Conservation (phyloP, 2,329 filamentous ascomycete genomes). For the Cadophora sp. region DNA sequence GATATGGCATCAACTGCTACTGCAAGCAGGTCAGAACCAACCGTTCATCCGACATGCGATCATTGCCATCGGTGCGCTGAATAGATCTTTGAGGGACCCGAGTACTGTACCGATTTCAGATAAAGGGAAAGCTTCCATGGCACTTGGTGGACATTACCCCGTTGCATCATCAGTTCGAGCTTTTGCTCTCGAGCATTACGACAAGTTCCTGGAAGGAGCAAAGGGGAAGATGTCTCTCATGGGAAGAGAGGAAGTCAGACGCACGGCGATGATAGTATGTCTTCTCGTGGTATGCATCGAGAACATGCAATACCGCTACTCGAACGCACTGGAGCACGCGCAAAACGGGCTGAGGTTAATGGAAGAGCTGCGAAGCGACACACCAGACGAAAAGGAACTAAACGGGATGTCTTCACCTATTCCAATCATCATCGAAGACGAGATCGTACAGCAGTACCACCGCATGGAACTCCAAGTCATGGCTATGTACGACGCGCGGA, state of each 20-base stretch:
- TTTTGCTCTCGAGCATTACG: conserved; percentile 35
- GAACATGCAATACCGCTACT: conserved; percentile 33
- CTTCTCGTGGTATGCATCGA: conserved; percentile 40
- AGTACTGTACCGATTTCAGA: background rate
- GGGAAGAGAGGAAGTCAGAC: conserved; percentile 25
- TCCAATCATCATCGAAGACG: conserved; percentile 33
- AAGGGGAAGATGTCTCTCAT: conserved; percentile 24
- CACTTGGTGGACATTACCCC: background rate
- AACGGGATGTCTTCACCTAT: conserved; percentile 22
- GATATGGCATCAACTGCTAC: conserved; percentile 35
- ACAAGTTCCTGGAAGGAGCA: conserved; percentile 31
- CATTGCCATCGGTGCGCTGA: conserved; percentile 37
- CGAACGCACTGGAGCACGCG: conserved; percentile 28
- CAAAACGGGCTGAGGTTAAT: conserved; percentile 31
- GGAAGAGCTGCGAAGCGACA: conserved; percentile 24
- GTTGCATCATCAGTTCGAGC: conserved; percentile 1
- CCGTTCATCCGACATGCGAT: conserved; percentile 38
- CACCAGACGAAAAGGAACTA: background rate
- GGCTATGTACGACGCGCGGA: conserved; percentile 27
- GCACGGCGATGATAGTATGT: conserved; percentile 36
- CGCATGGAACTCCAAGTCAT: conserved; percentile 34
- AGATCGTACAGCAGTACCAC: conserved; percentile 37
- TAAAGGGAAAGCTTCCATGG: background rate
- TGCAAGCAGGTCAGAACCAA: conserved; percentile 33
- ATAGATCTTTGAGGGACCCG: conserved; percentile 24